Percentiles rank a stretch among this genome's conserved stretches.
These are phyloP conservation scores for Leccinum aurantiacum DNA, from an alignment of 768 basidiomycete genomes.

Conservation along the genomic window DNA sequence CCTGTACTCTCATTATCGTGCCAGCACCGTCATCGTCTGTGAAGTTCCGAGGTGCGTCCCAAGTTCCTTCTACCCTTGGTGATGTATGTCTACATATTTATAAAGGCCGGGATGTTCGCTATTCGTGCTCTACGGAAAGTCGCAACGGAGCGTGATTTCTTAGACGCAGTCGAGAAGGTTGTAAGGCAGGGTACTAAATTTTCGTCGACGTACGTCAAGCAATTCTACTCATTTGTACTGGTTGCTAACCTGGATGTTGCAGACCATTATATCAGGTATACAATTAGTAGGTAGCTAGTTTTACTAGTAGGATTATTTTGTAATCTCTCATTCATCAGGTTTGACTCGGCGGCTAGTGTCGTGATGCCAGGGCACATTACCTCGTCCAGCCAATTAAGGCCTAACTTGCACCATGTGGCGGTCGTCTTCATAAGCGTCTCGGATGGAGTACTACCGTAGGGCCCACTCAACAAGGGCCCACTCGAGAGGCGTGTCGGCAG, in stretches of 20 bases:
- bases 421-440: conserved; percentile 15
- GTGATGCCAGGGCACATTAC: too few relatives aligned
- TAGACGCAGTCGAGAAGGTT: conserved; percentile 98
- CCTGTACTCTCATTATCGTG: too few relatives aligned
- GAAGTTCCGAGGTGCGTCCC: conserved; percentile 13
- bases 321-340: conserved; percentile 11
- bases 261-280: conserved; percentile 93
- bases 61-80: conserved; percentile 42
- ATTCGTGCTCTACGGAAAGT: conserved; percentile 96
- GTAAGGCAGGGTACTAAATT: conserved; percentile 98
- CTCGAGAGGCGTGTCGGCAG: too few relatives aligned
- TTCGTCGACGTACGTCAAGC: conserved; percentile 80
- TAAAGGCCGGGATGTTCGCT: conserved; percentile 99
- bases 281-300: conserved; percentile 55
- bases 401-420: not conserved
- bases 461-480: too few relatives aligned
- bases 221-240: not conserved
- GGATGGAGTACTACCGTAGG: too few relatives aligned
- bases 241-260: conserved; percentile 12
- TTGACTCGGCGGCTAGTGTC: not conserved
- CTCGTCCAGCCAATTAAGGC: not conserved
- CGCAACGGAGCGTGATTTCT: conserved; percentile 94
- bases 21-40: too few relatives aligned
- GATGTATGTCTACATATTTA: conserved; percentile 88
- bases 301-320: conserved; percentile 8